Evolutionary conservation across 202 grass and related monocot species (phyloP).

Genomic region (Alloteropsis angusta): DNA sequence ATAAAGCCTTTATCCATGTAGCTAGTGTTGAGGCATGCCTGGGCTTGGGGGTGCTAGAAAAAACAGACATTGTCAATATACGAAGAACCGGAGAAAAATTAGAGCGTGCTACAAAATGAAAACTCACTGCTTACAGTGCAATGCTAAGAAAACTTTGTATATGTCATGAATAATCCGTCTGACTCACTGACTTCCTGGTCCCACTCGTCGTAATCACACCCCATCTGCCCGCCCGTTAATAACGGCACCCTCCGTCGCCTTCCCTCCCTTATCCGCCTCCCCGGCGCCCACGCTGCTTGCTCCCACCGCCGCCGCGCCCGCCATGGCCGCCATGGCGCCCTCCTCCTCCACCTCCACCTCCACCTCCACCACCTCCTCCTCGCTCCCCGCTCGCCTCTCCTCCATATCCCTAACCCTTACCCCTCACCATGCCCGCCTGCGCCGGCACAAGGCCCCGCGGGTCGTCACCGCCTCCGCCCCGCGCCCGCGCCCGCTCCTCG

Average conservation of each 20-base stretch:
- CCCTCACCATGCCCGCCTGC: background rate
- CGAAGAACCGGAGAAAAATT: no score
- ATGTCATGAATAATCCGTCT: no score
- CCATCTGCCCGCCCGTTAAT: background rate
- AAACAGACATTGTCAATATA: no score
- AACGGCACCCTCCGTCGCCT: background rate
- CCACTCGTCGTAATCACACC: background rate
- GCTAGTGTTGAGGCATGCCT: no score
- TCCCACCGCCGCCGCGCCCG: background rate
- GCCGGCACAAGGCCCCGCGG: background rate
- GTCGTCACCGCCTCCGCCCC: background rate
- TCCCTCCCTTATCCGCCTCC: slow-evolving; percentile 5
- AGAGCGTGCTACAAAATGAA: no score
- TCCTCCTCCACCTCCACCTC: no score
- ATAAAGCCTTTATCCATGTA: no score
- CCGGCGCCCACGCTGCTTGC: background rate
- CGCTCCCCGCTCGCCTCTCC: background rate
- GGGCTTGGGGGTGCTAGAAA: no score
- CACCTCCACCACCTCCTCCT: no score
- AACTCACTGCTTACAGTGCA: no score
- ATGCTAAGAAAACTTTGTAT: no score
- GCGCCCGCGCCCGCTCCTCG: background rate
- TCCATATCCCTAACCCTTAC: background rate
- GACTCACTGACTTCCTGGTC: background rate
- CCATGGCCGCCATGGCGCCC: slow-evolving; percentile 12